A percentile compares a stretch with the other conserved stretches of the same genome.
phyloP scores from a whole-genome alignment of 768 basidiomycete species.

The Cubamyces sp. region DNA sequence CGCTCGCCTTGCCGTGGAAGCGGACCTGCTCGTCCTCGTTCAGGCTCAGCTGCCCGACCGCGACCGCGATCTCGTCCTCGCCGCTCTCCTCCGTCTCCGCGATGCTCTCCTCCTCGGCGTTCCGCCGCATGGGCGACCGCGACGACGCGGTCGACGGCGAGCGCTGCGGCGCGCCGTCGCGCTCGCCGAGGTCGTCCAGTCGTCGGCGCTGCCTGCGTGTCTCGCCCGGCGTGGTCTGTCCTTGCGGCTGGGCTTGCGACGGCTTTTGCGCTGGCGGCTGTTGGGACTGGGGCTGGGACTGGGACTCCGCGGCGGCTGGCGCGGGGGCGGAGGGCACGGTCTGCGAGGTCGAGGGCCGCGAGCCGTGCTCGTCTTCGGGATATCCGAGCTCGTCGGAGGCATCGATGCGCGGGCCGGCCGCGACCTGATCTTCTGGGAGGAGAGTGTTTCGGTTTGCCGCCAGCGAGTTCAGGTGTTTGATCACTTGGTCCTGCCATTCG shows the following conservation, averaged over 20 bases:
- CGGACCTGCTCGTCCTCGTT: conserved; percentile 88
- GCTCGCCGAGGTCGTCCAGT: conserved; percentile 39
- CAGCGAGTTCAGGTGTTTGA: conserved; percentile 33
- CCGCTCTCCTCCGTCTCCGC: conserved; percentile 40
- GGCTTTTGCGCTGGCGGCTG: background rate
- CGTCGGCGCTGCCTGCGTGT: conserved; percentile 56
- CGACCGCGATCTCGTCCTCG: conserved; percentile 60
- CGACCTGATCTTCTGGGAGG: conserved; percentile 26
- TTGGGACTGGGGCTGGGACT: background rate
- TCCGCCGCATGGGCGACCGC: conserved; percentile 25
- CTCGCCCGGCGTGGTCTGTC: conserved; percentile 20
- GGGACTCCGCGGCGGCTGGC: background rate
- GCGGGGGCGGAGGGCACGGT: conserved; percentile 1
- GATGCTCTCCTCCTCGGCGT: conserved; percentile 27
- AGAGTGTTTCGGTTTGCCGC: conserved; percentile 33
- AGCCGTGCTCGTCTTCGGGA: conserved; percentile 6
- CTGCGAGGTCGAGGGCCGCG: conserved; percentile 20
- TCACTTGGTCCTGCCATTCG: conserved; percentile 82
- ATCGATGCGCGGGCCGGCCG: conserved; percentile 4
- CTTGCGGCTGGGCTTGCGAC: background rate
- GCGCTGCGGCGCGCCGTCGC: conserved; percentile 23
- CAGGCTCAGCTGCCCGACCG: conserved; percentile 83
- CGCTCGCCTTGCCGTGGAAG: conserved; percentile 86
- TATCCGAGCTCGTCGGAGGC: conserved; percentile 8
- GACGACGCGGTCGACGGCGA: conserved; percentile 17